Conservation (phyloP, 345 rosid genomes). For the Citrus medica region DNA sequence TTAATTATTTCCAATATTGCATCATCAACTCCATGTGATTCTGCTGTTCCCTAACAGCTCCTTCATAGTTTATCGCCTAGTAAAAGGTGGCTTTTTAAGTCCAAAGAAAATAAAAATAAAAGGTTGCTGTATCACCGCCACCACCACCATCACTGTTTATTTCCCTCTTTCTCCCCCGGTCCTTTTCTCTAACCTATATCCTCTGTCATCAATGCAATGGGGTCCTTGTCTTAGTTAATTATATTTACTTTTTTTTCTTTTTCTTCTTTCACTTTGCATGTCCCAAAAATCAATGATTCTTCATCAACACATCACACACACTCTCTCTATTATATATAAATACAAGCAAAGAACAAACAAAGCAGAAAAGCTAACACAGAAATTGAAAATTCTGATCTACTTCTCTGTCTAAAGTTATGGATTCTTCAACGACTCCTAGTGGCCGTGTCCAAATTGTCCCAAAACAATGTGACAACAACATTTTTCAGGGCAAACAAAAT, state of each 20-base stretch:
- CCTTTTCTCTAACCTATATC: constrained; percentile 5
- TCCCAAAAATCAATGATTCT: neutral
- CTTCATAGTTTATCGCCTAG: neutral
- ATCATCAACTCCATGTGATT: neutral
- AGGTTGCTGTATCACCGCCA: neutral
- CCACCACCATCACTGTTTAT: neutral
- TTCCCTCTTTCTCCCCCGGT: constrained; percentile 16
- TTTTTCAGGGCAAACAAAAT: constrained; percentile 8
- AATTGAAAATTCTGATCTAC: neutral
- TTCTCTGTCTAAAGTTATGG: constrained; percentile 14
- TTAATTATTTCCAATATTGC: neutral
- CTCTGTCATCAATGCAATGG: constrained; percentile 21
- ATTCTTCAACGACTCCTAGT: constrained; percentile 3
- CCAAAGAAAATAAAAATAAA: neutral
- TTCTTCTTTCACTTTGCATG: neutral
- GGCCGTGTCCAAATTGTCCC: constrained; percentile 17
- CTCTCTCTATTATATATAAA: neutral
- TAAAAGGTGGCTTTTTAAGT: neutral
- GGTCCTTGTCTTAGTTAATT: constrained; percentile 5
- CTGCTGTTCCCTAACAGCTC: neutral
- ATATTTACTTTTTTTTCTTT: neutral
- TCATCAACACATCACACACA: neutral
- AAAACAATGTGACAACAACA: constrained; percentile 7
- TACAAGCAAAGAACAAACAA: neutral
- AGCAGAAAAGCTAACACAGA: neutral